These are phyloP conservation scores for Xylaria sp. DNA, from an alignment of 2,329 filamentous ascomycete species.

Conservation along the genomic window DNA sequence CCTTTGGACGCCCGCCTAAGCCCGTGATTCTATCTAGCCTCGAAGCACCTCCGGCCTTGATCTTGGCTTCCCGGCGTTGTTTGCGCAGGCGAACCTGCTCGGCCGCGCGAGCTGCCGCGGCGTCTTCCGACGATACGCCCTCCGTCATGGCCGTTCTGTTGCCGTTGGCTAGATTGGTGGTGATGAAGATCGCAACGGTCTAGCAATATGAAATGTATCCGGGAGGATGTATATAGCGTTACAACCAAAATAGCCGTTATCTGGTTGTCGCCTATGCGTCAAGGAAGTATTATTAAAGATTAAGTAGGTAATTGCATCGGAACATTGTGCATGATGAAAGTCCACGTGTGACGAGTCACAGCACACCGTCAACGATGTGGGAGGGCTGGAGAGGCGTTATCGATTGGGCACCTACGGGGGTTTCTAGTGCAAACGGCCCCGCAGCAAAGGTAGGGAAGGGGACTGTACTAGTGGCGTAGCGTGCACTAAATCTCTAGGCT, in stretches of 20 bases:
- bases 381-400: constrained; percentile 11
- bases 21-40: constrained; percentile 81
- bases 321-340: constrained; percentile 16
- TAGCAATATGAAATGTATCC: background rate
- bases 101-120: constrained; percentile 63
- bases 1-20: constrained; percentile 67
- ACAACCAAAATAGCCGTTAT: background rate
- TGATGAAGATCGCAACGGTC: constrained; percentile 1
- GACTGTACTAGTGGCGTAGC: background rate
- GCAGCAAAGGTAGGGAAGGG: constrained; percentile 6
- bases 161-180: background rate
- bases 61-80: constrained; percentile 82
- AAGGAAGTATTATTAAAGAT: background rate
- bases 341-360: constrained; percentile 30
- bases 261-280: constrained; percentile 14
- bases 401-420: constrained; percentile 13
- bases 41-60: constrained; percentile 75
- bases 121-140: constrained; percentile 53
- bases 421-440: background rate
- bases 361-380: constrained; percentile 24
- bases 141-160: constrained; percentile 45
- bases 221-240: constrained; percentile 3
- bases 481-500: background rate
- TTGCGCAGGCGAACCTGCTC: constrained; percentile 80
- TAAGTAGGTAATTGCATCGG: constrained; percentile 18